phyloP scores from a whole-genome alignment of 495 filamentous ascomycete genomes.

The Hypoxylon lenormandii region DNA sequence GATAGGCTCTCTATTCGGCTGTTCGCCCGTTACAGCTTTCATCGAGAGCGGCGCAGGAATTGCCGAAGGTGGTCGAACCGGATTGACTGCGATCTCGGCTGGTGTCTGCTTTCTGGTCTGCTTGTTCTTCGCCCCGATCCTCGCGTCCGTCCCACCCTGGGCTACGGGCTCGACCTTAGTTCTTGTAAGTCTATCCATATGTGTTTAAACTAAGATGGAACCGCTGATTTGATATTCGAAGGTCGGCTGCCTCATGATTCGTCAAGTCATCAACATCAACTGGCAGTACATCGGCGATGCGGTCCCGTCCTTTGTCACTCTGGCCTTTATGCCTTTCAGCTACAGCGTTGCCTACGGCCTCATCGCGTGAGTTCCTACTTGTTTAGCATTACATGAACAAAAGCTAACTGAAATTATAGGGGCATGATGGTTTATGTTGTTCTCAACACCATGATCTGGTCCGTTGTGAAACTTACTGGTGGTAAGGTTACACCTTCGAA shows the following conservation, averaged over 20 bases:
- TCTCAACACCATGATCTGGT: conserved; percentile 74
- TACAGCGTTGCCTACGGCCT: conserved; percentile 84
- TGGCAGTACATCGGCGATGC: conserved; percentile 74
- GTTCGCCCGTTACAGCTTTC: conserved; percentile 81
- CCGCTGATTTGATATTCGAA: conserved; percentile 40
- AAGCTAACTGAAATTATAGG: conserved; percentile 48
- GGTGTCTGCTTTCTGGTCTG: conserved; percentile 81
- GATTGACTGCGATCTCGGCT: conserved; percentile 77
- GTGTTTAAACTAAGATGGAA: background rate
- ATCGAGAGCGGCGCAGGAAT: conserved; percentile 87
- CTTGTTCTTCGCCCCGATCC: conserved; percentile 85
- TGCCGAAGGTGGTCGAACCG: conserved; percentile 82
- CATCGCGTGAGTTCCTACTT: conserved; percentile 66
- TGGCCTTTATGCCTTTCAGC: conserved; percentile 83
- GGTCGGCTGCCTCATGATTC: conserved; percentile 69
- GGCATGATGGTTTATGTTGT: conserved; percentile 78
- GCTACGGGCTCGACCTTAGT: conserved; percentile 84
- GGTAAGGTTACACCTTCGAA: conserved; percentile 75
- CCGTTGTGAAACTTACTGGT: conserved; percentile 63
- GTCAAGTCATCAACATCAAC: conserved; percentile 66
- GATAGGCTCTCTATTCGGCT: conserved; percentile 78
- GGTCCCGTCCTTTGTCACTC: conserved; percentile 81
- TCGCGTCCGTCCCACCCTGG: conserved; percentile 86
- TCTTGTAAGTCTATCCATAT: conserved; percentile 63
- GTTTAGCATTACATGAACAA: background rate